phyloP scores from a whole-genome alignment of 345 rosid species.

The Eucalyptus victrix region DNA sequence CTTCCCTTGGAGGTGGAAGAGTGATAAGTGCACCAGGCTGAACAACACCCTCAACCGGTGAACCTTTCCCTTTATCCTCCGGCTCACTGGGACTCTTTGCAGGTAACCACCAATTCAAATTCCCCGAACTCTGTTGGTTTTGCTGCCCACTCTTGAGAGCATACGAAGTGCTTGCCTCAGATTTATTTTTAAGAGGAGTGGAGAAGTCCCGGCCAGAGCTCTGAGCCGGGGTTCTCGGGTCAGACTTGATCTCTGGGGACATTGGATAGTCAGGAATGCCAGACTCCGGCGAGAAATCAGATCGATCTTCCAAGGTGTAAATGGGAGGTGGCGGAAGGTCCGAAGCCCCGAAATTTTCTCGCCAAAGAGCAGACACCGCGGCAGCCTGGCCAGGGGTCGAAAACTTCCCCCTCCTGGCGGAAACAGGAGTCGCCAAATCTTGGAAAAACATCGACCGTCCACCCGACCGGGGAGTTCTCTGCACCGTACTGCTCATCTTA shows the following conservation, averaged over 20 bases:
- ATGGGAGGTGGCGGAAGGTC: conserved; percentile 98
- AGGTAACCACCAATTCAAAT: conserved; percentile 75
- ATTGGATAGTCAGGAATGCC: conserved; percentile 65
- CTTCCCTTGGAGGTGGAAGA: conserved; percentile 90
- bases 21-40: conserved; percentile 78
- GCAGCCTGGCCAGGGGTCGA: conserved; percentile 80
- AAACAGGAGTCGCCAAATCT: conserved; percentile 82
- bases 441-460: conserved; percentile 74
- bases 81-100: conserved; percentile 41
- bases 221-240: conserved; percentile 35
- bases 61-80: conserved; percentile 81
- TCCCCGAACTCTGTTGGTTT: conserved; percentile 47
- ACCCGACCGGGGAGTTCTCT: conserved; percentile 77
- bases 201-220: conserved; percentile 44
- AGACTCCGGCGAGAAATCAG: conserved; percentile 83
- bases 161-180: conserved; percentile 54
- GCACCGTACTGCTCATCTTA: conserved; percentile 45
- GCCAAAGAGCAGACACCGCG: conserved; percentile 95
- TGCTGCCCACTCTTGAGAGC: conserved; percentile 45
- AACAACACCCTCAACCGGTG: conserved; percentile 88
- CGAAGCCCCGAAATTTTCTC: conserved; percentile 73
- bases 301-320: conserved; percentile 79
- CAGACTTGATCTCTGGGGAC: conserved; percentile 64
- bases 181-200: conserved; percentile 43
- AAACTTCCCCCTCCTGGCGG: conserved; percentile 69